Evolutionary conservation across 2,329 filamentous ascomycete genomes (phyloP).

Genomic region (Aspergillus hiratsukae): DNA sequence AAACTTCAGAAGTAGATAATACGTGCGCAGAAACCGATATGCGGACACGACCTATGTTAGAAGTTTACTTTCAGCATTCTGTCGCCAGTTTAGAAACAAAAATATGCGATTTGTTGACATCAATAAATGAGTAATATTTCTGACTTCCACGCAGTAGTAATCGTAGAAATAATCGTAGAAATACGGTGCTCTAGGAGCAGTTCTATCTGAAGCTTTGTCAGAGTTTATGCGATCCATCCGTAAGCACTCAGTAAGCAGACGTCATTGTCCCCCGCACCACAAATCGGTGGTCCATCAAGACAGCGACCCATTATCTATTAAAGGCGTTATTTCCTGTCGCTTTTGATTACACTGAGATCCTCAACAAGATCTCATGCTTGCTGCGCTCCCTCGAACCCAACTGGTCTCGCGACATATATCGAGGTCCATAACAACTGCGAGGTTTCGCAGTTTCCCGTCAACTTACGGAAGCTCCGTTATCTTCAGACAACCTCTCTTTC

Average conservation of each 20-base stretch:
- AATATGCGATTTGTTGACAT: constrained; percentile 10
- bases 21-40: background rate
- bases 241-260: constrained; percentile 23
- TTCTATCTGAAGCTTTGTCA: constrained; percentile 22
- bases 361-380: constrained; percentile 20
- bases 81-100: background rate
- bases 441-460: constrained; percentile 6
- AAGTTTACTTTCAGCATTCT: constrained; percentile 7
- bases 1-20: constrained; percentile 52
- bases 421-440: constrained; percentile 10
- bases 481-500: constrained; percentile 15
- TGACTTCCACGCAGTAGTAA: background rate
- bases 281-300: background rate
- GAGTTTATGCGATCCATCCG: constrained; percentile 18
- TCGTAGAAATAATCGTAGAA: too few species aligned
- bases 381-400: constrained; percentile 16
- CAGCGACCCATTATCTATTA: constrained; percentile 4
- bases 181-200: constrained; percentile 4
- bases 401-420: constrained; percentile 18
- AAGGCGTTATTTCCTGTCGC: constrained; percentile 12
- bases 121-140: background rate
- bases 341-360: constrained; percentile 1
- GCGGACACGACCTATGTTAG: background rate
- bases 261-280: constrained; percentile 9
- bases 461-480: constrained; percentile 14